Evolutionary conservation across 2,329 filamentous ascomycete species (phyloP).

Genomic region (Pseudocercospora fuligena): DNA sequence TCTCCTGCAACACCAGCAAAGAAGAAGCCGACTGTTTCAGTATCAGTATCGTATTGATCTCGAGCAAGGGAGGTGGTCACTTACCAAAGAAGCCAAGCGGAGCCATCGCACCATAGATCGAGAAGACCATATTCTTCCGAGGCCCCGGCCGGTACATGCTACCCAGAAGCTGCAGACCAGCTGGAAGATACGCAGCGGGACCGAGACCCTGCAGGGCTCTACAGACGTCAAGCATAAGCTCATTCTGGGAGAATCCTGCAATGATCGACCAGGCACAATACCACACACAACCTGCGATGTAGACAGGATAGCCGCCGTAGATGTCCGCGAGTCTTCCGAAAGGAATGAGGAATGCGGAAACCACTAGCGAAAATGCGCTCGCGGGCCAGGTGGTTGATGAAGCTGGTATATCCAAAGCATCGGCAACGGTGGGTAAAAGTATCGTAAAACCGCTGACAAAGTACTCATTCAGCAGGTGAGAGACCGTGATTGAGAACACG

Average conservation of each 20-base stretch:
- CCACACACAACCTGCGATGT: constrained; percentile 62
- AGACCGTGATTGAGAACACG: constrained; percentile 56
- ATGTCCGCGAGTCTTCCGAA: constrained; percentile 59
- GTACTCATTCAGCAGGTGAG: constrained; percentile 61
- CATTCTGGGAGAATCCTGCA: constrained; percentile 40
- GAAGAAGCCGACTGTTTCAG: constrained; percentile 60
- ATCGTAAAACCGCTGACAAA: constrained; percentile 76
- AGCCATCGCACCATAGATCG: constrained; percentile 56
- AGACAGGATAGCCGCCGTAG: constrained; percentile 66
- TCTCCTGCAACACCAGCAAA: constrained; percentile 64
- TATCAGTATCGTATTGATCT: not conserved
- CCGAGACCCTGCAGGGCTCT: constrained; percentile 45
- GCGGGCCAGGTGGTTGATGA: constrained; percentile 63
- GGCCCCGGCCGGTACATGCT: constrained; percentile 44
- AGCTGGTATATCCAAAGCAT: constrained; percentile 68
- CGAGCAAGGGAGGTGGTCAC: not conserved
- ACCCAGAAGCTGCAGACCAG: constrained; percentile 41
- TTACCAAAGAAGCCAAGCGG: constrained; percentile 61
- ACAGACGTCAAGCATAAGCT: constrained; percentile 44
- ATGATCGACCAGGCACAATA: constrained; percentile 40
- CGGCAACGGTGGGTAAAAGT: constrained; percentile 68
- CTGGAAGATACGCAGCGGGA: constrained; percentile 42
- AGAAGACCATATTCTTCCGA: constrained; percentile 44
- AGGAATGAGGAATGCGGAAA: constrained; percentile 54
- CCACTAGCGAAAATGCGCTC: constrained; percentile 56